Conservation (phyloP, 768 basidiomycete genomes). For the Collybia nuda region DNA sequence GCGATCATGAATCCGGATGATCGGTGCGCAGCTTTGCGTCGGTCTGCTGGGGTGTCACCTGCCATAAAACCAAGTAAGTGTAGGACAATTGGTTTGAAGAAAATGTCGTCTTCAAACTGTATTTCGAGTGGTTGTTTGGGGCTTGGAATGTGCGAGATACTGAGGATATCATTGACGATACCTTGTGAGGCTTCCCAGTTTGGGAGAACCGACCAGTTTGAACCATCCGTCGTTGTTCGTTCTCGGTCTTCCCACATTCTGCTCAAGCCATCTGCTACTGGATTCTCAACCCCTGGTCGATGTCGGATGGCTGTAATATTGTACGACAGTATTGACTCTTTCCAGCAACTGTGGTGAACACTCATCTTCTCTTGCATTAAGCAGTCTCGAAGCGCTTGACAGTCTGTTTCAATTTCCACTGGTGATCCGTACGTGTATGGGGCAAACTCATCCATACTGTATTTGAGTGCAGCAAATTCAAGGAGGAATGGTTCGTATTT, state of each 20-base stretch:
- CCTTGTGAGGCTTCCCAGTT: slow-evolving; percentile 24
- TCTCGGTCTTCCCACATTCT: slow-evolving; percentile 10
- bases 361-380: slow-evolving; percentile 21
- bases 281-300: slow-evolving; percentile 17
- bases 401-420: slow-evolving; percentile 31
- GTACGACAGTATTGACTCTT: slow-evolving; percentile 15
- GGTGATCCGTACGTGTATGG: slow-evolving; percentile 23
- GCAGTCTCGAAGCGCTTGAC: slow-evolving; percentile 26
- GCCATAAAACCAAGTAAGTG: slow-evolving; percentile 11
- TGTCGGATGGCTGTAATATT: slow-evolving; percentile 25
- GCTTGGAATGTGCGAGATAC: background rate
- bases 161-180: slow-evolving; percentile 17
- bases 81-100: slow-evolving; percentile 17
- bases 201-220: slow-evolving; percentile 21
- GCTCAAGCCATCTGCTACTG: slow-evolving; percentile 27
- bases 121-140: slow-evolving; percentile 11
- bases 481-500: slow-evolving; percentile 28
- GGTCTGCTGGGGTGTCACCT: slow-evolving; percentile 7
- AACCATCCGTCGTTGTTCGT: slow-evolving; percentile 12
- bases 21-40: slow-evolving; percentile 12
- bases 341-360: slow-evolving; percentile 25
- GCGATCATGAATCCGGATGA: slow-evolving; percentile 18
- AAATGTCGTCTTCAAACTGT: slow-evolving; percentile 9
- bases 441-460: slow-evolving; percentile 24
- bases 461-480: slow-evolving; percentile 35